Percentiles rank a stretch among this genome's conserved stretches.
These are phyloP conservation scores for Prunus mira DNA, from an alignment of 306 rosid genomes.

Conservation along the genomic window DNA sequence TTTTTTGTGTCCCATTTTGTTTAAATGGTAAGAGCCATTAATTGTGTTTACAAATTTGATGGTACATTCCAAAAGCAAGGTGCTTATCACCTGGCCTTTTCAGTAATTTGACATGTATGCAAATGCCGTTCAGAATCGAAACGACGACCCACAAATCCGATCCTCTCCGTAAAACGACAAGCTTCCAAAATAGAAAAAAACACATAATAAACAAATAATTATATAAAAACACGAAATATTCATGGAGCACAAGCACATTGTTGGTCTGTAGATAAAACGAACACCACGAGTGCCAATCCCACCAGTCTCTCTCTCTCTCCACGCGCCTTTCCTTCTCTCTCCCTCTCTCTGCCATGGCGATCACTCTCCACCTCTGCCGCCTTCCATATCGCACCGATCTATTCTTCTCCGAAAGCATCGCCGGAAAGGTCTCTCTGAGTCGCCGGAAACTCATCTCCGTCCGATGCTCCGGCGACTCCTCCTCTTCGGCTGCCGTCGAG, in stretches of 20 bases:
- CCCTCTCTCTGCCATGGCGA: constrained; percentile 50
- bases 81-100: not conserved
- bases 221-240: not conserved
- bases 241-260: constrained; percentile 13
- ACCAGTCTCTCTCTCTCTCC: not conserved
- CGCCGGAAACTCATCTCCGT: constrained; percentile 49
- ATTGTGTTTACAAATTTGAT: not conserved
- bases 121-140: not conserved
- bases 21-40: not conserved
- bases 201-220: not conserved
- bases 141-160: constrained; percentile 8
- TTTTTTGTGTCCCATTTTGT: not conserved
- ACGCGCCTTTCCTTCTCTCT: not conserved
- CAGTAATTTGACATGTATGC: too few species aligned
- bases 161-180: constrained; percentile 15
- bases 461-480: constrained; percentile 52
- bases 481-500: constrained; percentile 38
- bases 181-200: not conserved
- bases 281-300: not conserved
- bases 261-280: constrained; percentile 10
- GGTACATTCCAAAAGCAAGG: not conserved
- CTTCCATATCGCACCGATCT: constrained; percentile 46
- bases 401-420: constrained; percentile 32
- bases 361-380: constrained; percentile 58
- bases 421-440: constrained; percentile 23